These are phyloP conservation scores for Microstroma glucosiphilum DNA, from an alignment of 1,284 basidiomycete species.

Conservation along the genomic window DNA sequence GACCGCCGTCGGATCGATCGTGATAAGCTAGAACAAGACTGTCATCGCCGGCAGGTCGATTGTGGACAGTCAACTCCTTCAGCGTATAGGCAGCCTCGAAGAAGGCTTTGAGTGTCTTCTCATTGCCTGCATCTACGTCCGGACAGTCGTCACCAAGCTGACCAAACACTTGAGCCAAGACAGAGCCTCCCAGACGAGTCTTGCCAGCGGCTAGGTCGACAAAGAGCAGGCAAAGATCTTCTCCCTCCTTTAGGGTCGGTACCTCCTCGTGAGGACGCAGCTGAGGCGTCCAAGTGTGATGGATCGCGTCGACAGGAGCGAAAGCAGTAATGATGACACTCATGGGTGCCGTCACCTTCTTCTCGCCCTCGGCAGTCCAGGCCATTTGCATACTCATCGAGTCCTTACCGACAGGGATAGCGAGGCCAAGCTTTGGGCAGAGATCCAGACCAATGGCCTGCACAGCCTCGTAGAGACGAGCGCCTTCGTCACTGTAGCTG, in stretches of 20 bases:
- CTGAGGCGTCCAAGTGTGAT: conserved; percentile 86
- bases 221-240: conserved; percentile 68
- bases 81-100: conserved; percentile 68
- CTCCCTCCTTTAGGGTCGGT: conserved; percentile 31
- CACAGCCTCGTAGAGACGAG: conserved; percentile 84
- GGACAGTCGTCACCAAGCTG: conserved; percentile 81
- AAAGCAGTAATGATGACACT: conserved; percentile 94
- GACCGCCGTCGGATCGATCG: conserved; percentile 92
- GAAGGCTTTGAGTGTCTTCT: conserved; percentile 68
- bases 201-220: conserved; percentile 81
- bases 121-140: conserved; percentile 65
- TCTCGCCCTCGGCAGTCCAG: conserved; percentile 64
- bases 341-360: conserved; percentile 80
- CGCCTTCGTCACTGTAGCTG: conserved; percentile 81
- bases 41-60: conserved; percentile 53
- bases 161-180: conserved; percentile 88
- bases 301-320: conserved; percentile 72
- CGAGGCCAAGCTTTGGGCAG: conserved; percentile 86
- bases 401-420: conserved; percentile 97
- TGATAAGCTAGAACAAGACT: conserved; percentile 84
- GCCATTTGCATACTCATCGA: conserved; percentile 99
- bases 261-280: conserved; percentile 58
- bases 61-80: conserved; percentile 54
- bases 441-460: conserved; percentile 86
- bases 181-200: conserved; percentile 85